phyloP scores from a whole-genome alignment of 1,284 basidiomycete species.

The Malassezia furfur region DNA sequence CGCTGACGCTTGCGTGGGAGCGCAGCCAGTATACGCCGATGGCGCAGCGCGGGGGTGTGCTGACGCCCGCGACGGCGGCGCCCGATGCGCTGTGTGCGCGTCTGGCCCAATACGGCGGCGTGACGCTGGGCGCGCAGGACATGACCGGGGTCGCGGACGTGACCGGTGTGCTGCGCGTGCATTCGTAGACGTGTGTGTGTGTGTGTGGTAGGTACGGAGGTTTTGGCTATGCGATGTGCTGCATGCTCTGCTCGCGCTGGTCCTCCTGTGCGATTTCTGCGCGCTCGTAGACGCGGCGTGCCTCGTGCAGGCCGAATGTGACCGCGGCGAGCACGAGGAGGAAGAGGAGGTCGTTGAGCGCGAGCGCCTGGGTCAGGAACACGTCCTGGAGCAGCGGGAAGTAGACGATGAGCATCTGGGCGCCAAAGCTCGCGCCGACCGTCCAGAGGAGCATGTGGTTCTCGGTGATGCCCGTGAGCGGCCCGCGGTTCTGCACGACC shows the following conservation, averaged over 20 bases:
- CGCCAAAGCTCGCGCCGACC: conserved; percentile 69
- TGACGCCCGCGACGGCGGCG: conserved; percentile 68
- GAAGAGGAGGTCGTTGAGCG: conserved; percentile 60
- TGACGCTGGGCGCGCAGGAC: conserved; percentile 52
- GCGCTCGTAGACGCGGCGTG: conserved; percentile 66
- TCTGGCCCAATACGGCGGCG: conserved; percentile 55
- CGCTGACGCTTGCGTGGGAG: conserved; percentile 59
- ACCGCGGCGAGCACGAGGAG: conserved; percentile 63
- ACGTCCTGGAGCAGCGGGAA: conserved; percentile 78
- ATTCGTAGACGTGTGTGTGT: too few relatives aligned
- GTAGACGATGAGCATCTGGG: conserved; percentile 77
- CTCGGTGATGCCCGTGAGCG: conserved; percentile 26
- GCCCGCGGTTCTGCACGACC: conserved; percentile 81
- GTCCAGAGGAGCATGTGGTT: conserved; percentile 85
- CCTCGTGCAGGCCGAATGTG: conserved; percentile 70
- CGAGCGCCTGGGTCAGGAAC: conserved; percentile 82
- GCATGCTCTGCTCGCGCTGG: background rate
- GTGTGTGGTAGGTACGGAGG: background rate
- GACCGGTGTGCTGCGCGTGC: background rate
- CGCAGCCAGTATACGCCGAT: conserved; percentile 54
- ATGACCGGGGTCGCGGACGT: background rate
- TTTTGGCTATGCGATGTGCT: background rate
- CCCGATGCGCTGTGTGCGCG: conserved; percentile 61
- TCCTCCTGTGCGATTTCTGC: conserved; percentile 10
- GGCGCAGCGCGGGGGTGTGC: conserved; percentile 60